A percentile compares a stretch with the other conserved stretches of the same genome.
phyloP scores from a whole-genome alignment of 2,329 filamentous ascomycete species.

The Apiospora pterosperma region DNA sequence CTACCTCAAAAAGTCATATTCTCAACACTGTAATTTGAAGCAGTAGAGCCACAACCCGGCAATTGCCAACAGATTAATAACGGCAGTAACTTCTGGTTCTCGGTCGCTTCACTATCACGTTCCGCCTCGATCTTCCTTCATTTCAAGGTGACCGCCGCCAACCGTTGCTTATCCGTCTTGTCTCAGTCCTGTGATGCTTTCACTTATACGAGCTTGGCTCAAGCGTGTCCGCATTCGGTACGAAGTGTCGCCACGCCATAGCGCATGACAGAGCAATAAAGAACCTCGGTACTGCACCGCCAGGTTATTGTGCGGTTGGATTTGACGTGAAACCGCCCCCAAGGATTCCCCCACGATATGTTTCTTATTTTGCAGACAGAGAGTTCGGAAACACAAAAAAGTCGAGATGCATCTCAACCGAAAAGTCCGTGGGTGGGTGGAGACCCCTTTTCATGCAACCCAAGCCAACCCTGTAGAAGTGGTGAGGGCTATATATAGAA shows the following conservation, averaged over 20 bases:
- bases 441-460: neutral
- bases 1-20: neutral
- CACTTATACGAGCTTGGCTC: neutral
- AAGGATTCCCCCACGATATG: neutral
- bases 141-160: neutral
- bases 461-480: neutral
- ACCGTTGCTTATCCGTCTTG: neutral
- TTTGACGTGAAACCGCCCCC: neutral
- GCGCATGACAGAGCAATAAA: neutral
- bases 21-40: too few species aligned
- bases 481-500: slow-evolving; percentile 1
- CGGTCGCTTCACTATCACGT: too few species aligned
- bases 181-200: neutral
- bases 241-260: neutral
- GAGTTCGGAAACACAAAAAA: neutral
- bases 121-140: neutral
- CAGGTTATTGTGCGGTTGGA: neutral
- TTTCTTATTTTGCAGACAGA: neutral
- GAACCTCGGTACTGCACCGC: neutral
- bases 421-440: neutral
- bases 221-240: neutral
- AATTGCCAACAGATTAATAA: too few species aligned
- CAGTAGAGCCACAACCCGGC: too few species aligned
- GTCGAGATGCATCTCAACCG: neutral
- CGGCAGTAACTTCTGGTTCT: too few species aligned